Conservation (phyloP, 139 green algal species). For the Marvania coccoides region DNA sequence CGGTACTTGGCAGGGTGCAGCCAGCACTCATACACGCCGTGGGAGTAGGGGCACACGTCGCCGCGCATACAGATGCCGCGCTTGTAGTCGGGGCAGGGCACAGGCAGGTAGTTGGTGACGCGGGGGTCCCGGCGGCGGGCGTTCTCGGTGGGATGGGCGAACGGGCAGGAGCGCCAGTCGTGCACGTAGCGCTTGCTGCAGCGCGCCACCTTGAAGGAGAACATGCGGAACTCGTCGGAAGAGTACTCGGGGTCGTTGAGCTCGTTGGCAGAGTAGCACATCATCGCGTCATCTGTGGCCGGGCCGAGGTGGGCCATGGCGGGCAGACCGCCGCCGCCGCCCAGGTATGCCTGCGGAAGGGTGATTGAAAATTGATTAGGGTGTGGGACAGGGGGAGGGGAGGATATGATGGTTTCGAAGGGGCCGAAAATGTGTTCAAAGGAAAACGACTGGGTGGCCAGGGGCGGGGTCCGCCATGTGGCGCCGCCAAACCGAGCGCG, state of each 20-base stretch:
- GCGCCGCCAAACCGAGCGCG: too few relatives aligned
- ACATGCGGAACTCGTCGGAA: conserved; percentile 79
- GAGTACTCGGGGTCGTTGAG: conserved; percentile 72
- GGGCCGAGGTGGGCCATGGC: too few relatives aligned
- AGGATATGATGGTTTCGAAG: too few relatives aligned
- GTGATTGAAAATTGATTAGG: too few relatives aligned
- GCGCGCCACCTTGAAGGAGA: conserved; percentile 76
- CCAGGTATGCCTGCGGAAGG: too few relatives aligned
- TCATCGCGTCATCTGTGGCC: too few relatives aligned
- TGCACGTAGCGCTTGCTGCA: conserved; percentile 82
- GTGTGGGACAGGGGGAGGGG: too few relatives aligned
- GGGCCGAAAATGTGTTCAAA: too few relatives aligned
- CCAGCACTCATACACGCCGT: conserved; percentile 90
- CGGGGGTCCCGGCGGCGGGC: conserved; percentile 84
- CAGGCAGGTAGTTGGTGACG: conserved; percentile 74
- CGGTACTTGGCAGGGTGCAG: conserved; percentile 82
- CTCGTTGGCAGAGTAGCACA: conserved; percentile 52
- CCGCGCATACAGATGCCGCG: conserved; percentile 49
- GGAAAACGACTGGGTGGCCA: too few relatives aligned
- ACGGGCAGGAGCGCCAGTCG: conserved; percentile 95
- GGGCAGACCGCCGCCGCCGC: too few relatives aligned
- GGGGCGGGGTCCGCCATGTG: too few relatives aligned
- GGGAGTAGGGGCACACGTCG: conserved; percentile 72
- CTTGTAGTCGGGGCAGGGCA: conserved; percentile 94
- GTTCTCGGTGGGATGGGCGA: conserved; percentile 95